Base-by-base conservation (phyloP, 441 rosid genomes). In the Rhodomyrtus psidioides region DNA sequence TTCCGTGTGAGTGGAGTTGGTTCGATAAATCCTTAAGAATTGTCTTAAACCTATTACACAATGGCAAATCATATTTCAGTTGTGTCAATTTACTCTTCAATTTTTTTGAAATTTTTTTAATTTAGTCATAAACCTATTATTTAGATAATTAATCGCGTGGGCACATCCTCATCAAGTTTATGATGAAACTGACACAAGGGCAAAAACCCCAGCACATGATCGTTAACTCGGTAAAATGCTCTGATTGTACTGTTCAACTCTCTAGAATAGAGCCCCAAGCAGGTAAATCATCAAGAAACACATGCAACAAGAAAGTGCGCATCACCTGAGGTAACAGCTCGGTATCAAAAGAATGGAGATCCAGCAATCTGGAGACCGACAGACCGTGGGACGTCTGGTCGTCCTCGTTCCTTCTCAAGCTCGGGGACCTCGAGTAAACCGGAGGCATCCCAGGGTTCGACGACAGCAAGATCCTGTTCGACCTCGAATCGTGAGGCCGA, bases 291-390 rank as follows among this genome's bases (percentile, higher is more conserved):
- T 65, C 79, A 23, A 34, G 26, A 65, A 65, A 19, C 79, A 10
- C 39, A 5, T 19, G 49, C 0, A 65, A 56, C 3, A 79, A 17
- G 39, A 60, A 34, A 76, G 5, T 54, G 87, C 82, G 76, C 46
- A 39, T 65, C 84, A 97, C 99, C 99, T 97, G 98, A 30, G 99
- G 94, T 86, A 97, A 93, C 88, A 97, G 93, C 90, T 97, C 99
- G 15, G 98, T 96, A 89, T 97, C 98, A 86, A 95, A 94, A 83
- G 99, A 95, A 90, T 97, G 98, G 81, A 97, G 96, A 95, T 97
- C 99, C 85, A 97, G 90, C 26, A 97, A 97, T 3, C 99, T 98
- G 9, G 99, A 98, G 89, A 99, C 96, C 88, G 94, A 92, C 89
- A 94, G 98, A 86, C 81, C 91, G 1, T 92, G 92, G 27, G 94